Base-by-base conservation (phyloP, 495 filamentous ascomycete species). In the Trichoderma asperelloides region DNA sequence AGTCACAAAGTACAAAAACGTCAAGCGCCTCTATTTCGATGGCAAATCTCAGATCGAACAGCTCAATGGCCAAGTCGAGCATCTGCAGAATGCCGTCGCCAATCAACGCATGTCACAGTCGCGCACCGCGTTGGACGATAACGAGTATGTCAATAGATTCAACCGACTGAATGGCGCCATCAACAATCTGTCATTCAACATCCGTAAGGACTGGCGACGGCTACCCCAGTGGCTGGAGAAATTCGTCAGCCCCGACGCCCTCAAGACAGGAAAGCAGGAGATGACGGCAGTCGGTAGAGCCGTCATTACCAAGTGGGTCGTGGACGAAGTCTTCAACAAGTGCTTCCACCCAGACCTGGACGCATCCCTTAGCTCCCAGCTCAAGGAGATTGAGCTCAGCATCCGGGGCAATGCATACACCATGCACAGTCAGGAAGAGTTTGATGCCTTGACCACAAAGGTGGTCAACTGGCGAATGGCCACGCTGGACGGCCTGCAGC, bases 231-330 rank as follows among this genome's bases (percentile, higher is more conserved):
- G 93, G 93, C 81, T 98, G 25, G 80, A 83, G 25, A 81, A 81
- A 8, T 88, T 84, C 64, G 91, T 96, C 70, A 97, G 93, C 73
- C 81, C 88, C 63, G 93, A 96, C 68, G 93, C 94, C 2, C 81
- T 91, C 30, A 79, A 83, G 62, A 88, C 85, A 16, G 94, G 92
- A 65, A 95, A 90, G 66, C 92, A 96, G 74, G 95, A 98, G 73
- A 98, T 98, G 95, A 97, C 91, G 7, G 91, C 91, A 6, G 88
- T 96, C 27, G 95, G 95, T n/a, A 86, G 94, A 33, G 92, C 96
- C 7, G 85, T 91, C 62, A 93, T 98, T 68, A 89, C 91, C 37
- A 84, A 87, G 66, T 98, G 95, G 92, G 80, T 98, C 18, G 88
- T 93, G 25, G 91, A 98, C 18, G 92, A 98, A 73, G 84, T 97